phyloP scores from a whole-genome alignment of 2,329 filamentous ascomycete species.

The Ceratocystiopsis sp. region DNA sequence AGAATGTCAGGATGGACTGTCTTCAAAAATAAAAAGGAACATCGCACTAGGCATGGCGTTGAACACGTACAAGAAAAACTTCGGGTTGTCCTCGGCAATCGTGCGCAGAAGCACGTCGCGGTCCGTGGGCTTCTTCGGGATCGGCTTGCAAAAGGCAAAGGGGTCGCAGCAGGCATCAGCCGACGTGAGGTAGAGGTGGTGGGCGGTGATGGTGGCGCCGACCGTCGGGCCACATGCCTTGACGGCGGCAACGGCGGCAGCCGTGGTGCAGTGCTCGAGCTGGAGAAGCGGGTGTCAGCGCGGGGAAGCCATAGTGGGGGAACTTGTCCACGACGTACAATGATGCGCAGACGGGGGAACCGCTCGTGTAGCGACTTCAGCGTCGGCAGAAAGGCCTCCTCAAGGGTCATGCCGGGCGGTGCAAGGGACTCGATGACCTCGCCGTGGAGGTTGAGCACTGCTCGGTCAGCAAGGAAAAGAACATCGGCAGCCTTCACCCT shows the following conservation, averaged over 20 bases:
- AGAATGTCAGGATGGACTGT: neutral
- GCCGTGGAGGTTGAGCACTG: constrained; percentile 61
- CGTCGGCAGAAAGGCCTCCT: constrained; percentile 66
- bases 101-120: constrained; percentile 55
- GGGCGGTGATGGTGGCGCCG: constrained; percentile 66
- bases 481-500: neutral
- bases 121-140: constrained; percentile 55
- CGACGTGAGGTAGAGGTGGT: constrained; percentile 53
- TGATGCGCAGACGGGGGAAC: constrained; percentile 56
- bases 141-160: constrained; percentile 43
- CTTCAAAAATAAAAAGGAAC: constrained; percentile 13
- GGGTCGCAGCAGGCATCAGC: constrained; percentile 11
- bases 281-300: neutral
- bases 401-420: constrained; percentile 25
- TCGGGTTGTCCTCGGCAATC: constrained; percentile 37
- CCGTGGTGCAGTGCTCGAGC: constrained; percentile 66
- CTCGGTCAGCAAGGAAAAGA: neutral
- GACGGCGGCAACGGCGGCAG: constrained; percentile 64
- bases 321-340: constrained; percentile 15
- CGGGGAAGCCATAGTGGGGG: constrained; percentile 24
- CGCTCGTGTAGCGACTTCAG: constrained; percentile 52
- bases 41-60: neutral
- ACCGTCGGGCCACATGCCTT: constrained; percentile 61
- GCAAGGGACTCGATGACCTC: constrained; percentile 35
- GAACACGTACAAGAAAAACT: constrained; percentile 40